Percentiles rank a stretch among this genome's conserved stretches.
Conservation (phyloP, 2,329 filamentous ascomycete species). For the Diaporthe capsici region DNA sequence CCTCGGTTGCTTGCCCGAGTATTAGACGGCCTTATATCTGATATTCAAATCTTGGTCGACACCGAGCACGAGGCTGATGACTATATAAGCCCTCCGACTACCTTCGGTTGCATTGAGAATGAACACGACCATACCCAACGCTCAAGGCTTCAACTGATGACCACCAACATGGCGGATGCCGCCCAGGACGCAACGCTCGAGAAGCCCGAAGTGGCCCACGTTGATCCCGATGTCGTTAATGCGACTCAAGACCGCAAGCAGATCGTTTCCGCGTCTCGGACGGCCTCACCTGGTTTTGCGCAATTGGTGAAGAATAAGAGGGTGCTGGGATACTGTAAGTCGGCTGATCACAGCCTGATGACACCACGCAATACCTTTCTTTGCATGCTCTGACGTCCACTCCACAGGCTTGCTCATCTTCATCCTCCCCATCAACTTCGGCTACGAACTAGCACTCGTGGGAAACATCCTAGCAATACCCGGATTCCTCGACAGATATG, state of each 20-base stretch:
- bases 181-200: not conserved
- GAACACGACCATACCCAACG: no score
- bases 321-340: not conserved
- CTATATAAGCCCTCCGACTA: not conserved
- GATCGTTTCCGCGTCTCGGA: not conserved
- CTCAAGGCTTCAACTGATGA: no score
- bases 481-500: slow-evolving; percentile 48
- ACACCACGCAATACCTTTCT: no score
- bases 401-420: slow-evolving; percentile 48
- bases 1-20: no score
- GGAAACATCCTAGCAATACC: slow-evolving; percentile 50
- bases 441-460: slow-evolving; percentile 49
- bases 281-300: not conserved
- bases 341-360: not conserved
- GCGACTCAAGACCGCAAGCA: not conserved
- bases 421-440: slow-evolving; percentile 50
- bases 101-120: not conserved
- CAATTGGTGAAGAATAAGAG: slow-evolving; percentile 12
- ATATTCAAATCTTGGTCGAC: not conserved
- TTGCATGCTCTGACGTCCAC: not conserved
- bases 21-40: not conserved
- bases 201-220: not conserved
- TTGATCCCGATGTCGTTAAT: not conserved
- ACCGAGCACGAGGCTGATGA: not conserved
- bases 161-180: not conserved